phyloP scores from a whole-genome alignment of 2,329 filamentous ascomycete genomes.

The Botrytis squamosa region DNA sequence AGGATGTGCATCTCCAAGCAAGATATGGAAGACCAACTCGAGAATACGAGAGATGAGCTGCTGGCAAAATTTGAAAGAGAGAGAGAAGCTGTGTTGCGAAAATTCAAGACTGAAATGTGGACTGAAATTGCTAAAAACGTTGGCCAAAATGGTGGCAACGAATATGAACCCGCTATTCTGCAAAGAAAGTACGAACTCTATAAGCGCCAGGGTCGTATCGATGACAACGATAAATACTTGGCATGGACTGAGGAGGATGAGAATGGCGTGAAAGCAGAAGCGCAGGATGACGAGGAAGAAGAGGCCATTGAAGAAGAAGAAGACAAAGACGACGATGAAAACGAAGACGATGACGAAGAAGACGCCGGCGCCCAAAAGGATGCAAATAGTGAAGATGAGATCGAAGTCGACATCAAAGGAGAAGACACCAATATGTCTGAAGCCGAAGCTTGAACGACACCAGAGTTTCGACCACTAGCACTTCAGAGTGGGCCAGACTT shows the following conservation, averaged over 20 bases:
- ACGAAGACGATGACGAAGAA: neutral
- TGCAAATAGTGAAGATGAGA: neutral
- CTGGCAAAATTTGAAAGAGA: neutral
- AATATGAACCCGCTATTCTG: neutral
- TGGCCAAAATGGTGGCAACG: neutral
- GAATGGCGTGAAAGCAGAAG: neutral
- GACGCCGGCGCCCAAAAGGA: neutral
- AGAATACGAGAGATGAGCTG: neutral
- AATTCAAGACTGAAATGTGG: neutral
- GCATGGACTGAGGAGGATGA: neutral
- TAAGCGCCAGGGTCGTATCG: neutral
- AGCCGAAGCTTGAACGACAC: neutral
- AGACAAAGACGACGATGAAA: neutral
- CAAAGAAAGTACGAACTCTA: conserved; percentile 1
- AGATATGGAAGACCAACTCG: neutral
- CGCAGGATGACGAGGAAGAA: neutral
- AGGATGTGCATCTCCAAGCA: conserved; percentile 10
- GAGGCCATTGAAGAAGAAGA: neutral
- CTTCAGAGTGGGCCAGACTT: neutral
- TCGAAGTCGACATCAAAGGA: neutral
- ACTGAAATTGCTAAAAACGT: neutral
- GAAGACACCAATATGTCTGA: neutral
- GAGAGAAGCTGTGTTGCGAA: neutral
- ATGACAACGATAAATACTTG: neutral
- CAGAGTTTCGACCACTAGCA: neutral